Base-by-base conservation (phyloP, 768 basidiomycete genomes). In the Termitomyces sp. region DNA sequence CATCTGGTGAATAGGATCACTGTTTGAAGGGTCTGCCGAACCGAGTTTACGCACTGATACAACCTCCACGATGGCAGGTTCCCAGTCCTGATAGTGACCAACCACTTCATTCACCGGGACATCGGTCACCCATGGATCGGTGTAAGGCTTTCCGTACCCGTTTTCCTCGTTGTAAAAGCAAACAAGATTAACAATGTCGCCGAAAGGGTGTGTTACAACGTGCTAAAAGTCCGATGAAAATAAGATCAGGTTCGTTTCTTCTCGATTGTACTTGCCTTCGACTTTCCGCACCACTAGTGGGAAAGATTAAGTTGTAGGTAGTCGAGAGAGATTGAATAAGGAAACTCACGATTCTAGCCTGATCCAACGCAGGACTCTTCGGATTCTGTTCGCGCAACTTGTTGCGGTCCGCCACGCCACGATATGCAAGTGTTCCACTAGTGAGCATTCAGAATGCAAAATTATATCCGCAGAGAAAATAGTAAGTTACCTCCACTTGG, bases 191-290 rank as follows among this genome's bases (percentile, higher is more conserved):
- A 71, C 62, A 26, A 44, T 58, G 22, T 58, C 58, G 1, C 67
- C 68, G 13, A 66, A 52, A 6, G 69, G 68, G 57, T 66, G 64
- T 3, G 68, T 59, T n/a, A 71, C 60, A 30, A 67, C 67, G 26
- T 67, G 67, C 69, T 67, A 36, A 47, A 16, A 8, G 14, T 26
- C 1, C 51, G 20, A n/a, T 58, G n/a, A 22, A 45, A 6, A 43
- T 16, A 3, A 5, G 27, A 6, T n/a, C 12, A 18, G 2, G 9
- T 34, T 3, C 18, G 14, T 36, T 6, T 2, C 5, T 18, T 5
- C 10, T 5, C 14, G 32, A 2, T 27, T 9, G 27, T 54, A 8
- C 44, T 1, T 49, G 32, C 58, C 26, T 51, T 59, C 8, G 58
- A 27, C 6, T 49, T 59, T 59, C 58, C 58, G 14, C 58, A 59